phyloP scores from a whole-genome alignment of 257 asterid species.

The Lycium ferocissimum region DNA sequence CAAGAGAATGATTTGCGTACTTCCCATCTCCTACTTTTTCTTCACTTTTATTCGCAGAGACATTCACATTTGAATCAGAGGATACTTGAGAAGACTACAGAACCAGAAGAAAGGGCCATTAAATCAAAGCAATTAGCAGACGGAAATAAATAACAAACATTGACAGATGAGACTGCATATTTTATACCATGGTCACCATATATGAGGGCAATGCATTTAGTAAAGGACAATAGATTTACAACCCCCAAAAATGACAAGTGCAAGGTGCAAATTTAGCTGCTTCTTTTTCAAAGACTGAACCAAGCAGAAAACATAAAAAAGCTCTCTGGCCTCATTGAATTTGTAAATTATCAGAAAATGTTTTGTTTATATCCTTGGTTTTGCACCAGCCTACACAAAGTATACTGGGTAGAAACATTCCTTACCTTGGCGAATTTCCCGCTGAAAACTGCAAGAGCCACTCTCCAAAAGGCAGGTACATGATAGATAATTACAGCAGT shows the following conservation, averaged over 20 bases:
- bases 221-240: neutral
- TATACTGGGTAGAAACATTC: neutral
- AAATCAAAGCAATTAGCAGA: constrained; percentile 2
- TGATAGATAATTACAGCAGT: constrained; percentile 92
- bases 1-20: constrained; percentile 67
- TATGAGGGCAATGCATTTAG: neutral
- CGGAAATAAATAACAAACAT: neutral
- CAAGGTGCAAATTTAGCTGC: neutral
- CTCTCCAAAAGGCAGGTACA: constrained; percentile 93
- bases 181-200: neutral
- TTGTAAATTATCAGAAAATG: constrained; percentile 20
- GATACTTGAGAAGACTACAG: constrained; percentile 84
- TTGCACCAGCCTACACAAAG: constrained; percentile 3
- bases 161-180: neutral
- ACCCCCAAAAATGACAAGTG: constrained; percentile 3
- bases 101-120: constrained; percentile 21
- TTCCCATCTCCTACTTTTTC: constrained; percentile 68
- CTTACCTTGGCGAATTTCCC: constrained; percentile 95
- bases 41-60: constrained; percentile 57
- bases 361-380: neutral
- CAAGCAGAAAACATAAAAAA: constrained; percentile 18
- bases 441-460: constrained; percentile 86
- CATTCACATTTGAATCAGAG: constrained; percentile 68
- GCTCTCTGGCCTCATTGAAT: constrained; percentile 9
- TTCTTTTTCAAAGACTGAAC: neutral